A percentile compares a stretch with the other conserved stretches of the same genome.
Evolutionary conservation across 805 yeast species (phyloP).

Genomic region (Clavispora phyllophila): DNA sequence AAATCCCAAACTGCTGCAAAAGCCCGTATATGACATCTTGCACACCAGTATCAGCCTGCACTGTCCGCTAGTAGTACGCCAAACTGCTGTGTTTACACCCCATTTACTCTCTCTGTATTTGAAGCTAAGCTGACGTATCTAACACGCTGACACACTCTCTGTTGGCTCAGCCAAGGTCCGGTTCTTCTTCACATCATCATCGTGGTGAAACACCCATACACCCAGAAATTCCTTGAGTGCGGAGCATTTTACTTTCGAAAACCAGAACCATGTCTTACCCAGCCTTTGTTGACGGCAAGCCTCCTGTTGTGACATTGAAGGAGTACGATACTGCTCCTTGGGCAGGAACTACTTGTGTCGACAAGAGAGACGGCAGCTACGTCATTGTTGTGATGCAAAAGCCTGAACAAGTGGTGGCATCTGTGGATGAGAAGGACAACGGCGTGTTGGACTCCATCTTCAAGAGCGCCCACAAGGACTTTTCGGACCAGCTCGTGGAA

Average conservation of each 20-base stretch:
- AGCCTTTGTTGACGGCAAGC: slow-evolving; percentile 37
- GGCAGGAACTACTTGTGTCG: slow-evolving; percentile 49
- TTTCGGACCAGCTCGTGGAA: slow-evolving; percentile 15
- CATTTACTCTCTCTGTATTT: no score
- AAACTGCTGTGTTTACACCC: no score
- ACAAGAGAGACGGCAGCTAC: slow-evolving; percentile 28
- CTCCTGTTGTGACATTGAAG: slow-evolving; percentile 41
- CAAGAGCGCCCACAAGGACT: slow-evolving; percentile 37
- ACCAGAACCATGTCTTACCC: slow-evolving; percentile 29
- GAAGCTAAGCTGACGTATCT: no score
- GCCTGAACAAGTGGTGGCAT: slow-evolving; percentile 42
- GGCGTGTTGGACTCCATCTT: slow-evolving; percentile 41
- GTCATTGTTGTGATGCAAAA: slow-evolving; percentile 43
- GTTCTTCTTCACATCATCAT: no score
- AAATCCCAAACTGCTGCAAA: no score
- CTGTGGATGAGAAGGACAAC: slow-evolving; percentile 31
- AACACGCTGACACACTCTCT: no score
- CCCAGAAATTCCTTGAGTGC: not conserved
- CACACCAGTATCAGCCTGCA: no score
- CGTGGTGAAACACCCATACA: not conserved
- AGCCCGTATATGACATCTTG: no score
- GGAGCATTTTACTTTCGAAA: not conserved
- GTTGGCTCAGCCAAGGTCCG: no score
- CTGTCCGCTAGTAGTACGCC: no score
- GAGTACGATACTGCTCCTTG: slow-evolving; percentile 50